Conservation (phyloP, 2,329 filamentous ascomycete species). For the Cercospora berteroae region DNA sequence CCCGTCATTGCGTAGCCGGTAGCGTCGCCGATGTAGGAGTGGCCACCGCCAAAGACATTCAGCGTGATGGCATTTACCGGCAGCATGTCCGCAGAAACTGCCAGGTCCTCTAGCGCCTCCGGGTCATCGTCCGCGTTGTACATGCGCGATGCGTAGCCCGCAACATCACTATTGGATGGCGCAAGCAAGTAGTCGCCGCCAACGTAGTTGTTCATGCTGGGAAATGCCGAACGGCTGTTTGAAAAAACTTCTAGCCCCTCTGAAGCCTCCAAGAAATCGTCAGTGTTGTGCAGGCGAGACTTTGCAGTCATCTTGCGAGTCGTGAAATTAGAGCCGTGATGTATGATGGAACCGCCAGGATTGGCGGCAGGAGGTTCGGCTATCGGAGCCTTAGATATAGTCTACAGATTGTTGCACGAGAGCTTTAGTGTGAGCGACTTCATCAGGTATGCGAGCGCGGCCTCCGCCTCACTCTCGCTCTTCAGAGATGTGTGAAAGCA, state of each 20-base stretch:
- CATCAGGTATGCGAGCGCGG: background rate
- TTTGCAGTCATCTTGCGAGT: background rate
- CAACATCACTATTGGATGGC: background rate
- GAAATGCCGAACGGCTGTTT: too few species aligned
- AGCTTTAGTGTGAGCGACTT: background rate
- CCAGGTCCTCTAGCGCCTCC: background rate
- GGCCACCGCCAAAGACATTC: background rate
- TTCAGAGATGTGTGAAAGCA: background rate
- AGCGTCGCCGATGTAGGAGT: background rate
- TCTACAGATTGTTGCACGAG: background rate
- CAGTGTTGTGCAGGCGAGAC: background rate
- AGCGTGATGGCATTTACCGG: background rate
- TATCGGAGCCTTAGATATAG: background rate
- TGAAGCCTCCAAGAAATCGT: background rate
- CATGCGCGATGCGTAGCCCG: background rate
- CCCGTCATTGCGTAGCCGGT: background rate
- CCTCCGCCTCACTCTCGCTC: background rate
- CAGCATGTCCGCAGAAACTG: background rate
- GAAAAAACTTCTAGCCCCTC: too few species aligned
- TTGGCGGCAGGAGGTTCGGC: background rate
- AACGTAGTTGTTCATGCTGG: too few species aligned
- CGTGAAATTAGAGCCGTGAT: background rate
- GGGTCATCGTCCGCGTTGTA: background rate
- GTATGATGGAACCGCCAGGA: background rate
- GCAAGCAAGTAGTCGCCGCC: too few species aligned